Evolutionary conservation across 371 early-diverging fungal species (phyloP).

Genomic region (Chytridium lagenaria): DNA sequence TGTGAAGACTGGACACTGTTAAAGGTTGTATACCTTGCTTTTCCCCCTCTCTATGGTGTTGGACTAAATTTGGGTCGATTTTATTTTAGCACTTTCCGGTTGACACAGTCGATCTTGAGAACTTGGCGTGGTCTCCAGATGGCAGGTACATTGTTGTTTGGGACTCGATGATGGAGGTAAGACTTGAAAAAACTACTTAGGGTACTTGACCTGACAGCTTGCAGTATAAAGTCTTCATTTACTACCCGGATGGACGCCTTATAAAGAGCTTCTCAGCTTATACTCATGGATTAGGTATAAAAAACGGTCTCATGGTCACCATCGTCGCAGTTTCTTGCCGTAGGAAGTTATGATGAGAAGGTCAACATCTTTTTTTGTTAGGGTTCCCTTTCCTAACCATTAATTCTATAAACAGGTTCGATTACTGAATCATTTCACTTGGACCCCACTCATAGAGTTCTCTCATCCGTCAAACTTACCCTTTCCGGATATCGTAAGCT

Average conservation of each 20-base stretch:
- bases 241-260: conserved; percentile 71
- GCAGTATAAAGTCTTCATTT: conserved; percentile 70
- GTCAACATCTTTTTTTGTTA: conserved; percentile 41
- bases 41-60: neutral
- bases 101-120: conserved; percentile 71
- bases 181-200: no score
- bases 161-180: conserved; percentile 62
- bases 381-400: neutral
- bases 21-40: conserved; percentile 52
- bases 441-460: conserved; percentile 58
- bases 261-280: conserved; percentile 60
- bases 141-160: conserved; percentile 76
- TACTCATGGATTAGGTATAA: conserved; percentile 73
- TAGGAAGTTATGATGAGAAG: conserved; percentile 80
- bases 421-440: conserved; percentile 57
- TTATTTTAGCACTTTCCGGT: conserved; percentile 62
- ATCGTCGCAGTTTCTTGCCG: conserved; percentile 72
- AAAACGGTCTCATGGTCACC: conserved; percentile 76
- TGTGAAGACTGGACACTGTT: conserved; percentile 65
- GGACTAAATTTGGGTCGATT: no score
- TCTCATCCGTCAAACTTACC: conserved; percentile 48
- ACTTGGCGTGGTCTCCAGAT: conserved; percentile 84
- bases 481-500: conserved; percentile 44
- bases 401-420: conserved; percentile 36
- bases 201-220: no score